Evolutionary conservation across 139 green algal genomes (phyloP), one percentile per base, ranked within the genome.

Genomic region (Yamagishiella unicocca): DNA sequence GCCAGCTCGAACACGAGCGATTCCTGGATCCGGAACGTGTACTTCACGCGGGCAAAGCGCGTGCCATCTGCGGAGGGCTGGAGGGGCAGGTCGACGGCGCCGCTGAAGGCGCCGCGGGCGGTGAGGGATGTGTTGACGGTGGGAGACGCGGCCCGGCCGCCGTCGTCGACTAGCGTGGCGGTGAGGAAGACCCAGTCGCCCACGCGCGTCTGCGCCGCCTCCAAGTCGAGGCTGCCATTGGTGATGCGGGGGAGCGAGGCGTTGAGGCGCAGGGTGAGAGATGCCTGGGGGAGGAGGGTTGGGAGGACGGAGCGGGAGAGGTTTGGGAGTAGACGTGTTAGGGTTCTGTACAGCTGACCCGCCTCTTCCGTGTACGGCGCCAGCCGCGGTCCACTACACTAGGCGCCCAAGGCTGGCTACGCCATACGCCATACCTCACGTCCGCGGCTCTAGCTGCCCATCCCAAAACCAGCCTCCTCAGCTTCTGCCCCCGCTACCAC

Each of bases 101-200:
- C 46, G 50, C 35, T 81, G 46, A 12, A n/a, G 46, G 24, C 29
- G 37, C 82, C 67, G 35, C 9, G 27, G 9, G 82, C 82, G 22
- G 37, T 42, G 35, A 87, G 46, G 24, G 9, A 25, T 4, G 45
- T 43, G 46, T 50, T 50, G 43, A 2, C 17, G 46, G 50, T 17
- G 21, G 46, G 22, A 14, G 22, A 0, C 0, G 67, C 82, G 35
- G 67, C 46, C 67, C 58, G 46, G 45, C 45, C 45, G 0, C 35
- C 10, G 6, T 38, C 33, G 67, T 76, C 67, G n/a, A 27, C 19
- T 25, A 80, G 50, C 2, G 46, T 42, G 35, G 50, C 31, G 50
- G 62, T 80, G 67, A 80, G n/a, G 50, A 38, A 87, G 4, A 46
- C 46, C 82, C 82, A 87, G 35, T 87, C 82, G 67, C 82, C 82